Evolutionary conservation across 345 rosid genomes (phyloP), one percentile per base, ranked within the genome.

Genomic region (Rhizophora mangle): DNA sequence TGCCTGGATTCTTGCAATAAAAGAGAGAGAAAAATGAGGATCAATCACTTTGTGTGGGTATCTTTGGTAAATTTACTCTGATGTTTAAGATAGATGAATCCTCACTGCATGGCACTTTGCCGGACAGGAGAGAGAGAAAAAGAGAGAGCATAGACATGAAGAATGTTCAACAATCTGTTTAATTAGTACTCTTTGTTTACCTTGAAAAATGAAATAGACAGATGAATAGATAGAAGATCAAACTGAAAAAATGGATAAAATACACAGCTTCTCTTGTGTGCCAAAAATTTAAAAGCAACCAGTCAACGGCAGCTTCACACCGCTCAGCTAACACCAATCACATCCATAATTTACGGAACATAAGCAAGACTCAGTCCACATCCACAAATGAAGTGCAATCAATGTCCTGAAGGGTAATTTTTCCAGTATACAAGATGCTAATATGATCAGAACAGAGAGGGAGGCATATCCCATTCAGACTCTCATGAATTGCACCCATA

Each of bases 371-470:
- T 90, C 81, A 87, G 64, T 78, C 85, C 64, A 85, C 80, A 72
- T 85, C 84, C 51, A 85, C 76, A 81, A 78, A 81, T 51, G 86
- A 85, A 74, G 85, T 70, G 53, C 81, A 79, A 73, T 94, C 95
- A 19, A 94, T 68, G 65, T 88, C 89, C 63, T 85, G 97, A 67
- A 91, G 92, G 63, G 90, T 91, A 54, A 89, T 85, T 74, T 73
- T 87, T 27, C 96, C 97, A 80, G 85, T 73, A 65, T 85, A 91
- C 52, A 94, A 74, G 62, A 86, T 89, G 75, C 76, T 82, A 57
- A 74, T 84, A 71, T 91, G 98, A 73, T 66, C 66, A 63, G 89
- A 77, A 74, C 98, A 94, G 62, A 91, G 82, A n/a, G 96, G 82
- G 13, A 94, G 71, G 74, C 95, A 91, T 54, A 73, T 87, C 61